Evolutionary conservation across 192 early-diverging fungal genomes (phyloP), one percentile per base, ranked within the genome.

Genomic region (Coemansia sp.): DNA sequence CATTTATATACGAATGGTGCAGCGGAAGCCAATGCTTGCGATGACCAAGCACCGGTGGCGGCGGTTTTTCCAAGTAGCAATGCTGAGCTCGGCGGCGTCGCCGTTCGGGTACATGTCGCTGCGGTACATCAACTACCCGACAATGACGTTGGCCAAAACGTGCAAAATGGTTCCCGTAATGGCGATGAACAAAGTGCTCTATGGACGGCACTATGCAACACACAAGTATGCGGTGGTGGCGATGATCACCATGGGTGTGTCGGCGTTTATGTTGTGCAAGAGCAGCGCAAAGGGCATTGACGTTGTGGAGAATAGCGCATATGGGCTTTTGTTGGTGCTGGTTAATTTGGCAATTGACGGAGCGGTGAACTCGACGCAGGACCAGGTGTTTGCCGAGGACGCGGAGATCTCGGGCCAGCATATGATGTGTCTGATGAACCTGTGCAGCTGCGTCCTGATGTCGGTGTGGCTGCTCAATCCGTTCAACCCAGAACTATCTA

Each of bases 361-460:
- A 23, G 83, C 91, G n/a, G 93, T 90, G 37, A 97, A 97, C 84
- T 90, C 95, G 39, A 93, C 93, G 0, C 97, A 99, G 84, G 97
- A 99, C 77, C 90, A 93, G 63, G 88, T 98, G 35, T 95, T 96
- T 75, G 85, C 88, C 32, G 87, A 85, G 48, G 91, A 88, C 83
- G 47, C 55, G 2, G 67, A 82, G 59, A 88, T 94, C 22, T 84
- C 88, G 0, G 94, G 94, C 24, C 89, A 93, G 70, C 90, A 92
- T 51, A 97, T 99, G 95, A 99, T 99, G 97, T 88, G 93, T 59
- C 91, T 84, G 69, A 95, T 99, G 94, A 99, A 98, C 72, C 63
- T 89, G 19, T 87, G 91, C 75, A 88, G 90, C 50, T 84, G 88
- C 0, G n/a, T 82, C 7, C 76, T 91, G 57, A 95, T 94, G 85